These are phyloP conservation scores for Leptomonas pyrrhocoris DNA, from an alignment of 208 protist species.

Conservation along the genomic window DNA sequence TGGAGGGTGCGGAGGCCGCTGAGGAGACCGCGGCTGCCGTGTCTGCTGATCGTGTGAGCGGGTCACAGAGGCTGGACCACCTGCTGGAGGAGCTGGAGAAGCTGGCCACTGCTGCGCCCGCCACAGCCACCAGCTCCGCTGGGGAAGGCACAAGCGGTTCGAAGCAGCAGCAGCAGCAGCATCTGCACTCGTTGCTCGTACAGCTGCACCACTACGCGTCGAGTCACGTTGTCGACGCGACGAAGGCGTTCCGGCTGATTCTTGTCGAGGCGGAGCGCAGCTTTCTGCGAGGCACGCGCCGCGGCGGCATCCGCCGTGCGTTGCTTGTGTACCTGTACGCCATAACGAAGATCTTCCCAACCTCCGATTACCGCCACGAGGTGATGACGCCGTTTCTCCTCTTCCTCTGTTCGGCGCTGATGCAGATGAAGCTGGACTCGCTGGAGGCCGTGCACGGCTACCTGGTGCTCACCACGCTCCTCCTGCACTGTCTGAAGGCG, in stretches of 20 bases:
- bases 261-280: slow-evolving; percentile 75
- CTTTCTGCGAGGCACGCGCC: slow-evolving; percentile 52
- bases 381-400: slow-evolving; percentile 78
- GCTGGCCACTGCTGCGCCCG: slow-evolving; percentile 20
- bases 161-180: slow-evolving; percentile 8
- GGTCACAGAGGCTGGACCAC: slow-evolving; percentile 41
- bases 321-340: slow-evolving; percentile 69
- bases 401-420: slow-evolving; percentile 66
- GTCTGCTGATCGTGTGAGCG: slow-evolving; percentile 11
- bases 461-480: slow-evolving; percentile 50
- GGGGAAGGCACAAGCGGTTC: slow-evolving; percentile 1
- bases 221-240: slow-evolving; percentile 54
- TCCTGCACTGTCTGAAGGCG: slow-evolving; percentile 40
- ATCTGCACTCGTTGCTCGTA: slow-evolving; percentile 47
- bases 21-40: neutral
- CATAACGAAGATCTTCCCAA: slow-evolving; percentile 72
- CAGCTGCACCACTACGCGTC: slow-evolving; percentile 61
- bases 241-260: slow-evolving; percentile 73
- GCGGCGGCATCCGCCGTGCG: slow-evolving; percentile 29
- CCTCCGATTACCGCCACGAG: slow-evolving; percentile 80
- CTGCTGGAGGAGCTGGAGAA: slow-evolving; percentile 51
- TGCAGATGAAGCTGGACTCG: slow-evolving; percentile 67
- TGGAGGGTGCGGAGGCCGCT: neutral
- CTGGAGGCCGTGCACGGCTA: slow-evolving; percentile 53
- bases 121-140: neutral